Conservation (phyloP, 148 eudicot species). For the Agrostemma githago region DNA sequence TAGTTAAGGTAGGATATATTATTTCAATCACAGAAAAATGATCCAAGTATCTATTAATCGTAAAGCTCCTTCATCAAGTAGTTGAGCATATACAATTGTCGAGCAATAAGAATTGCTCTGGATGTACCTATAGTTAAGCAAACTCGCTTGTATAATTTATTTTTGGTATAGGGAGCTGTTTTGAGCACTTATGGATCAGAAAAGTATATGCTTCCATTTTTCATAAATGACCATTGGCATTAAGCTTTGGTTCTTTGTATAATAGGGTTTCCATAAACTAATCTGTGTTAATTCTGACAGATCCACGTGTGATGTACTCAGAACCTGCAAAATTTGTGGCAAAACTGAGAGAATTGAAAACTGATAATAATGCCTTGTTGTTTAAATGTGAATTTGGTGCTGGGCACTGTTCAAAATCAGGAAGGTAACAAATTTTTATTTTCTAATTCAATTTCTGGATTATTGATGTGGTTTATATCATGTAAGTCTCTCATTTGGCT, state of each 20-base stretch:
- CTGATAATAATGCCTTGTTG: conserved; percentile 58
- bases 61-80: background rate
- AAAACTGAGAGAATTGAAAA: conserved; percentile 73
- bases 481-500: background rate
- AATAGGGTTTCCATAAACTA: background rate
- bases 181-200: background rate
- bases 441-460: background rate
- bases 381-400: conserved; percentile 84
- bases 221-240: background rate
- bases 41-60: background rate
- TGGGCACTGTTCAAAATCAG: conserved; percentile 73
- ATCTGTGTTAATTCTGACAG: conserved; percentile 33
- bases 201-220: background rate
- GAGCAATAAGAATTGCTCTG: background rate
- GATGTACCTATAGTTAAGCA: background rate
- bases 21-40: conserved; percentile 1
- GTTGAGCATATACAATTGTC: background rate
- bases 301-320: conserved; percentile 75
- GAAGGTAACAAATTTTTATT: conserved; percentile 44
- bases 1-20: background rate
- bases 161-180: background rate
- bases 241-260: background rate
- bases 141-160: background rate
- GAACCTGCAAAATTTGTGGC: conserved; percentile 91
- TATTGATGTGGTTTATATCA: conserved; percentile 11